Evolutionary conservation across 257 asterid species (phyloP).

Genomic region (Voacanga thouarsii): DNA sequence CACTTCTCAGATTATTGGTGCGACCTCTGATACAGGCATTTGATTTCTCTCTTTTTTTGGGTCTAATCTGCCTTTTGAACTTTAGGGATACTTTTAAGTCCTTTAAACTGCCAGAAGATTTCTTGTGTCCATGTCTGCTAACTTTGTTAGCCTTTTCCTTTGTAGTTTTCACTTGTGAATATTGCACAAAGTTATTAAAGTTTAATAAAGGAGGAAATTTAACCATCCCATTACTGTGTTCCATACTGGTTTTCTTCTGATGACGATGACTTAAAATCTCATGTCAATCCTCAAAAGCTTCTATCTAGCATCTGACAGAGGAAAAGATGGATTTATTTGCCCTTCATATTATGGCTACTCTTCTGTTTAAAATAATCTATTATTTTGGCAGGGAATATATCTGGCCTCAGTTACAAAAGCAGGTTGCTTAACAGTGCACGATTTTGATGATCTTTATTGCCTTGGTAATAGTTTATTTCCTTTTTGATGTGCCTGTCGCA

Average conservation of each 20-base stretch:
- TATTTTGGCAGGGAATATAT: constrained; percentile 68
- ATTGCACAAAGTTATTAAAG: background rate
- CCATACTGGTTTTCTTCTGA: background rate
- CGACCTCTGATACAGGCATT: background rate
- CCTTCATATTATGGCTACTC: background rate
- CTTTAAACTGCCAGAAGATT: background rate
- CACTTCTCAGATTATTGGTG: background rate
- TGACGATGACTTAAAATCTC: background rate
- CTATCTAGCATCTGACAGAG: background rate
- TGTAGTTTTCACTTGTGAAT: too few species aligned
- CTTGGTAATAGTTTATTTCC: constrained; percentile 47
- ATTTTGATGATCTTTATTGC: constrained; percentile 59
- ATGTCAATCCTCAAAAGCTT: background rate
- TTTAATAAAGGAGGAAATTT: background rate
- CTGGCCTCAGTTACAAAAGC: constrained; percentile 83
- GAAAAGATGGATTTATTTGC: background rate
- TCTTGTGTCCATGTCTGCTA: too few species aligned
- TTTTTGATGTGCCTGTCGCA: background rate
- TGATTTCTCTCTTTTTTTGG: background rate
- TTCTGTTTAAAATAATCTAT: background rate
- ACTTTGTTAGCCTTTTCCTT: too few species aligned
- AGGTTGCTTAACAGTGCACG: constrained; percentile 93
- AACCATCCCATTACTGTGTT: background rate
- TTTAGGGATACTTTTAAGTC: background rate
- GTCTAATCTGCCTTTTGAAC: background rate